phyloP scores from a whole-genome alignment of 1,284 basidiomycete genomes.

The Trametes pubescens region DNA sequence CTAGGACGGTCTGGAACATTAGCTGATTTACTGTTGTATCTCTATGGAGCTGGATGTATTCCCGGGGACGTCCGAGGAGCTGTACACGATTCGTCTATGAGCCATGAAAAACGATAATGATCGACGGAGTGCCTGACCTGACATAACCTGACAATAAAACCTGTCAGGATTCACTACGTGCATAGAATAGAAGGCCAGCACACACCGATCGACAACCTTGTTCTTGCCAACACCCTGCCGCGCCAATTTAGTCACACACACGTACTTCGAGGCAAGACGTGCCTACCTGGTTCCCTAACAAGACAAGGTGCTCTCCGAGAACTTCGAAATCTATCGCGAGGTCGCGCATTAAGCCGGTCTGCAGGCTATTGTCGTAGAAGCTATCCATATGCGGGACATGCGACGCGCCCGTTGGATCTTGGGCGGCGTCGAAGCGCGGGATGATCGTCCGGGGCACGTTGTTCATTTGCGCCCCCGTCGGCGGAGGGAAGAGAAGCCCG shows the following conservation, averaged over 20 bases:
- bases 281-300: conserved; percentile 69
- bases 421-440: conserved; percentile 54
- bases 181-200: conserved; percentile 3
- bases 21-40: conserved; percentile 75
- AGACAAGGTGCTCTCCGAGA: conserved; percentile 65
- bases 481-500: conserved; percentile 55
- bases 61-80: conserved; percentile 67
- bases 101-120: not conserved
- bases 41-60: conserved; percentile 73
- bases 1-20: conserved; percentile 70
- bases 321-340: conserved; percentile 67
- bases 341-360: conserved; percentile 71
- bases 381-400: conserved; percentile 73
- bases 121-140: conserved; percentile 49
- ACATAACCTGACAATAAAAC: conserved; percentile 49
- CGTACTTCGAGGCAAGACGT: not conserved
- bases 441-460: conserved; percentile 48
- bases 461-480: conserved; percentile 43
- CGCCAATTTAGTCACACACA: not conserved
- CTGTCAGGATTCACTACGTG: not conserved
- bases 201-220: conserved; percentile 68
- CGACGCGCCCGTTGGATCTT: conserved; percentile 62
- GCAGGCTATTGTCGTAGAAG: conserved; percentile 73
- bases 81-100: conserved; percentile 33
- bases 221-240: conserved; percentile 71